Evolutionary conservation across 495 filamentous ascomycete genomes (phyloP).

Genomic region (Platismatia glauca): DNA sequence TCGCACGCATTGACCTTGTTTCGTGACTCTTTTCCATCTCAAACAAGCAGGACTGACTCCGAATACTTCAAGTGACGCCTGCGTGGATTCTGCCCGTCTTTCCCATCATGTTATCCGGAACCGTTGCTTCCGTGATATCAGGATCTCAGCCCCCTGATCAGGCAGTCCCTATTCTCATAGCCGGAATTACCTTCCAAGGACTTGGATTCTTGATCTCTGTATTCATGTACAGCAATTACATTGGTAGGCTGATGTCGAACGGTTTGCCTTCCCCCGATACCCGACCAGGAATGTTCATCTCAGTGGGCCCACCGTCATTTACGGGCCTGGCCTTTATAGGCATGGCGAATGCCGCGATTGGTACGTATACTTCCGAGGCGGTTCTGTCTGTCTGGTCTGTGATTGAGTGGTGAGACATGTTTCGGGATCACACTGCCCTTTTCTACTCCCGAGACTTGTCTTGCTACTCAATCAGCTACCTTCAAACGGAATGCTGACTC

Average conservation of each 20-base stretch:
- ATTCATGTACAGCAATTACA: conserved; percentile 46
- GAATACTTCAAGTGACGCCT: conserved; percentile 38
- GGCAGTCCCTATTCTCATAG: conserved; percentile 36
- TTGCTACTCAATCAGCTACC: too few species aligned
- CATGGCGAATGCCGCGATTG: conserved; percentile 45
- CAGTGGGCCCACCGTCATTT: conserved; percentile 59
- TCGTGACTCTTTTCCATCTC: neutral
- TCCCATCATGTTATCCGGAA: conserved; percentile 41
- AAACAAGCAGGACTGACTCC: conserved; percentile 1
- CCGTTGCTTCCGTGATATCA: conserved; percentile 39
- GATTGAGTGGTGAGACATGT: too few species aligned
- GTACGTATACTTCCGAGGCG: too few species aligned
- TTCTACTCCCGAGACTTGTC: too few species aligned
- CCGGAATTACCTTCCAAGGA: conserved; percentile 40
- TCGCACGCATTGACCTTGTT: neutral
- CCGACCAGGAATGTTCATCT: conserved; percentile 62
- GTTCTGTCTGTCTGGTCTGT: too few species aligned
- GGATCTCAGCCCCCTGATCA: conserved; percentile 32
- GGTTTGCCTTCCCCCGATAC: conserved; percentile 44
- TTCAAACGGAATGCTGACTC: too few species aligned
- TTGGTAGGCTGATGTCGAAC: conserved; percentile 50
- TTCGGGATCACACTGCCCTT: too few species aligned
- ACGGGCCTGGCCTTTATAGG: conserved; percentile 61
- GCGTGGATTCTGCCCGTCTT: conserved; percentile 42
- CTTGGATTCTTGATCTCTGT: conserved; percentile 38